A percentile compares a stretch with the other conserved stretches of the same genome.
Evolutionary conservation across 768 basidiomycete genomes (phyloP).

Genomic region (Leccinum barrowsii): DNA sequence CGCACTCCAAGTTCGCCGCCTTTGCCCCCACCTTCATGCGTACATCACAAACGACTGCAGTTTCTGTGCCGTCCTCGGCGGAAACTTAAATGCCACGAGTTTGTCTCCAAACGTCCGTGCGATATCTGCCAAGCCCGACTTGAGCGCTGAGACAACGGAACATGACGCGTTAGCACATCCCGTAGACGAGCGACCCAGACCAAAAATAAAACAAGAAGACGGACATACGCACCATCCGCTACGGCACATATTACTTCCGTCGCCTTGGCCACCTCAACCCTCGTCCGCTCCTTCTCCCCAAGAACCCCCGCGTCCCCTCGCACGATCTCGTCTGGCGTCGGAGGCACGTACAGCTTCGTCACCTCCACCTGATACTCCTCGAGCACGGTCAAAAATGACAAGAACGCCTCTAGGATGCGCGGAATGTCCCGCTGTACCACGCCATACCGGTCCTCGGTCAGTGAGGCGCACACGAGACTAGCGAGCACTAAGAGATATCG

Average conservation of each 20-base stretch:
- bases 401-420: slow-evolving; percentile 71
- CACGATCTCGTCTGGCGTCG: slow-evolving; percentile 32
- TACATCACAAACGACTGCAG: slow-evolving; percentile 73
- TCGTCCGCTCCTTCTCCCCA: slow-evolving; percentile 35
- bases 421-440: slow-evolving; percentile 85
- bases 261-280: slow-evolving; percentile 53
- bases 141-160: slow-evolving; percentile 41
- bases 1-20: no score
- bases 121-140: slow-evolving; percentile 62
- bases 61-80: slow-evolving; percentile 61
- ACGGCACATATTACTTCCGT: slow-evolving; percentile 51
- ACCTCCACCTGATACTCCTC: slow-evolving; percentile 64
- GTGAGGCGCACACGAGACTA: slow-evolving; percentile 63
- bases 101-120: slow-evolving; percentile 72
- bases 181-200: not conserved
- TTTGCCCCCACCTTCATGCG: slow-evolving; percentile 27
- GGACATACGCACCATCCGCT: slow-evolving; percentile 52
- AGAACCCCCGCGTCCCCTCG: slow-evolving; percentile 32
- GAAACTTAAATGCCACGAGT: slow-evolving; percentile 73
- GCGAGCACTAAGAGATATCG: slow-evolving; percentile 43
- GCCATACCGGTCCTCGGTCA: slow-evolving; percentile 79
- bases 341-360: slow-evolving; percentile 36
- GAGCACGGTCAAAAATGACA: slow-evolving; percentile 61
- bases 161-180: not conserved
- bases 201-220: not conserved